These are phyloP conservation scores for Guyanaporus albipodus DNA, from an alignment of 768 basidiomycete genomes.

Conservation along the genomic window DNA sequence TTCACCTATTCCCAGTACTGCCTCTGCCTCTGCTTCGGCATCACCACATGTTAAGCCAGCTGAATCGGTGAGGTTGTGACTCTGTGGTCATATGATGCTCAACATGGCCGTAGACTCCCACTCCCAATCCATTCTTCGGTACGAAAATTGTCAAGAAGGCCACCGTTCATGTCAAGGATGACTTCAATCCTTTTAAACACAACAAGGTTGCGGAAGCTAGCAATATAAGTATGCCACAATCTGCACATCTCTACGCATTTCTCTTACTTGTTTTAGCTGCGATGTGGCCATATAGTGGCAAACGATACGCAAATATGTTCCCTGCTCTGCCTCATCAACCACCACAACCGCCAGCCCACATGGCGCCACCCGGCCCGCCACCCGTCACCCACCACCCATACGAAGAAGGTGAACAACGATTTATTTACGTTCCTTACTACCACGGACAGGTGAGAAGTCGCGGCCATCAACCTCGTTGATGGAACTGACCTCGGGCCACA, in stretches of 20 bases:
- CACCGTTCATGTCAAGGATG: conserved; percentile 84
- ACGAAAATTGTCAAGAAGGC: conserved; percentile 72
- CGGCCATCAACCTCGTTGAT: background rate
- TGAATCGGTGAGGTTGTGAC: conserved; percentile 42
- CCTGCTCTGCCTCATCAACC: conserved; percentile 56
- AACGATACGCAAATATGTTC: conserved; percentile 78
- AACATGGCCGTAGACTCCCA: conserved; percentile 32
- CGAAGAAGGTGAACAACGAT: conserved; percentile 71
- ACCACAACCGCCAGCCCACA: conserved; percentile 63
- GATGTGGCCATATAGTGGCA: conserved; percentile 87
- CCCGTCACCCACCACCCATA: conserved; percentile 72
- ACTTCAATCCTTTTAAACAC: conserved; percentile 96
- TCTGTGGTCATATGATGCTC: conserved; percentile 1
- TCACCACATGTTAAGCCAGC: conserved; percentile 60
- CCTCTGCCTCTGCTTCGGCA: conserved; percentile 44
- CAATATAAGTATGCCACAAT: conserved; percentile 58
- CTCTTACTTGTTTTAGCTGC: conserved; percentile 43
- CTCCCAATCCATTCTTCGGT: conserved; percentile 90
- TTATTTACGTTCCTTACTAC: conserved; percentile 79
- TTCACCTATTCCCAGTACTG: conserved; percentile 42
- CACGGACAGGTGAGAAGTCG: conserved; percentile 59
- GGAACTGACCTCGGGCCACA: conserved; percentile 23
- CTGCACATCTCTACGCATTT: background rate
- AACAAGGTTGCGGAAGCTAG: conserved; percentile 74
- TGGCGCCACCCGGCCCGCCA: conserved; percentile 62